Base-by-base conservation (phyloP, 371 early-diverging fungal genomes). In the Saksenaea vasiformis region DNA sequence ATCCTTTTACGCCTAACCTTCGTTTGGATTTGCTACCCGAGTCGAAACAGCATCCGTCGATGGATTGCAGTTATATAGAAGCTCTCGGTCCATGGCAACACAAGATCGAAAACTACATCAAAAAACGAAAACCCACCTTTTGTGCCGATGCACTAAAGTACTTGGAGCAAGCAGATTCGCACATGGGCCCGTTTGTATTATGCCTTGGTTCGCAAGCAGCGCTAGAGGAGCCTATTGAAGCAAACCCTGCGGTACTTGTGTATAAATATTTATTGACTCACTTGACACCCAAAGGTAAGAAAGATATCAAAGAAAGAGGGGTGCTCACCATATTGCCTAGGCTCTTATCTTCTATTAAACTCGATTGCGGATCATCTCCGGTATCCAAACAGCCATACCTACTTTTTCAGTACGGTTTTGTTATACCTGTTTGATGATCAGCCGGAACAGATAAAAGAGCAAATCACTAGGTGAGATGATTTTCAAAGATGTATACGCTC, bases 371-470 rank as follows among this genome's bases (percentile, higher is more conserved):
- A 97, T 79, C 99, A 98, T 74, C 83, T 98, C 67, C 91, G 99
- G 65, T 97, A 93, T 82, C 98, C 99, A 36, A 97, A 95, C 80
- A 89, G 90, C 55, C 98, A 98, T 73, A 97, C 97, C 19, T 90
- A 91, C 73, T 95, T 91, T 74, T 95, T 95, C 72, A 92, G 92
- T 69, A 82, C 82, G 41, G 81, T 86, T 31, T 72, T 96, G 43
- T 77, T 96, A 43, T 86, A 88, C 68, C 82, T 96, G 56, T 97
- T 95, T 74, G 83, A 85, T 19, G 64, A 68, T 22, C 71, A 47
- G 89, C 91, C 76, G 9, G 69, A 75, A 28, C 22, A 27, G 1
- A 87, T 95, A 61, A 93, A 95, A 76, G 98, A 98, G 78, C 94
- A 94, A 69, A 94, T 97, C 62, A 95, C 96, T n/a, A 78, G 80